Evolutionary conservation across 805 yeast genomes (phyloP).

Genomic region (Saccharomycopsis vini): DNA sequence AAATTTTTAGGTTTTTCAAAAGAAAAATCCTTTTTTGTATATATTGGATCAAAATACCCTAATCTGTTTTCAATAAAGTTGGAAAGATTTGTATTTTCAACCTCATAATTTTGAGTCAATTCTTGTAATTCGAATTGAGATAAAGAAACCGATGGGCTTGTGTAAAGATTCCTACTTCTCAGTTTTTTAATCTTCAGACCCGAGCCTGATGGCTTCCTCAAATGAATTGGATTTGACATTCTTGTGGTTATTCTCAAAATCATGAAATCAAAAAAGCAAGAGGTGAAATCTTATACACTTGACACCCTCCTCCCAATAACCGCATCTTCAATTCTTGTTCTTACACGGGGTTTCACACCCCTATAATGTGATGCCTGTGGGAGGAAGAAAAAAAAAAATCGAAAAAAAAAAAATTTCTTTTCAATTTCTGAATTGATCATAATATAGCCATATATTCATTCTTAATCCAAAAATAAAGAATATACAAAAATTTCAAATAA

Average conservation of each 20-base stretch:
- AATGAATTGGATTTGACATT: too few relatives aligned
- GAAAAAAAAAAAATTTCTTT: conserved; percentile 1
- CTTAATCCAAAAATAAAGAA: background rate
- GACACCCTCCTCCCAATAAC: too few relatives aligned
- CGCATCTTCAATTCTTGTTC: too few relatives aligned
- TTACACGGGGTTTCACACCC: background rate
- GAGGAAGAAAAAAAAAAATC: background rate
- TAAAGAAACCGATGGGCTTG: conserved; percentile 23
- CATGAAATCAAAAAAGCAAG: too few relatives aligned
- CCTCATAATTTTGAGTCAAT: conserved; percentile 25
- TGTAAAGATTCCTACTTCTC: too few relatives aligned
- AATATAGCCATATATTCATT: too few relatives aligned
- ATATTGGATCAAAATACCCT: conserved; percentile 41
- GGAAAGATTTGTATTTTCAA: conserved; percentile 25
- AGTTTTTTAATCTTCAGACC: too few relatives aligned
- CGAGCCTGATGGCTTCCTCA: too few relatives aligned
- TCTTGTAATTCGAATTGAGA: conserved; percentile 28
- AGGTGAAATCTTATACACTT: too few relatives aligned
- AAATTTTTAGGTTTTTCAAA: too few relatives aligned
- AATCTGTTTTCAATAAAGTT: conserved; percentile 35
- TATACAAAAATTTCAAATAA: background rate
- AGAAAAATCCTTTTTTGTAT: conserved; percentile 24
- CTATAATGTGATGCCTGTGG: background rate
- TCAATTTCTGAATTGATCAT: too few relatives aligned
- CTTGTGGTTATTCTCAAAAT: too few relatives aligned